A percentile compares a stretch with the other conserved stretches of the same genome.
Evolutionary conservation across 805 yeast genomes (phyloP).

Genomic region (Wickerhamomyces ciferrii): DNA sequence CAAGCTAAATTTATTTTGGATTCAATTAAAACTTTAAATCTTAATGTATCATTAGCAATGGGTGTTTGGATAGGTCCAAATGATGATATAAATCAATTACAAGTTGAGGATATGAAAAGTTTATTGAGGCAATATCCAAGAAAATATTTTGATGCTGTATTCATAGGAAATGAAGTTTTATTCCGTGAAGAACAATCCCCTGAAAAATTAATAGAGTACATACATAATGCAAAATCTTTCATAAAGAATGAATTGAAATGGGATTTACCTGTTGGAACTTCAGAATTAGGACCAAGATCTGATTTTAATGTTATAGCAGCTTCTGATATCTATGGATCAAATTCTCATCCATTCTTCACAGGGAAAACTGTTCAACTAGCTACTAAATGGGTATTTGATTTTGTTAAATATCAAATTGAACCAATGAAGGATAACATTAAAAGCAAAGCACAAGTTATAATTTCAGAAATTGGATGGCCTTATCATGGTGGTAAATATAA

Average conservation of each 20-base stretch:
- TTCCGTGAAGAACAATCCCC: constrained; percentile 44
- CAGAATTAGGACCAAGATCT: constrained; percentile 50
- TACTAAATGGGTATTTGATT: constrained; percentile 48
- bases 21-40: constrained; percentile 42
- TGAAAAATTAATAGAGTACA: constrained; percentile 32
- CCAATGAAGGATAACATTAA: constrained; percentile 27
- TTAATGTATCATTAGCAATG: constrained; percentile 51
- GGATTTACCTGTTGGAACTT: constrained; percentile 53
- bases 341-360: constrained; percentile 64
- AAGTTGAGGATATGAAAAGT: constrained; percentile 39
- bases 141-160: constrained; percentile 41
- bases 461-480: constrained; percentile 76
- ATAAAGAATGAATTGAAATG: constrained; percentile 27
- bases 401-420: constrained; percentile 35
- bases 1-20: constrained; percentile 49
- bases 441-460: constrained; percentile 27
- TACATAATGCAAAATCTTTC: constrained; percentile 35
- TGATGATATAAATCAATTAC: constrained; percentile 37
- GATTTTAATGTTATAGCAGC: constrained; percentile 30
- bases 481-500: constrained; percentile 47
- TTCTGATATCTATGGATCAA: constrained; percentile 58
- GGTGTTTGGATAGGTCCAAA: constrained; percentile 60
- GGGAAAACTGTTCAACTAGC: constrained; percentile 46
- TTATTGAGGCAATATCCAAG: constrained; percentile 39
- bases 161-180: constrained; percentile 60